phyloP scores from a whole-genome alignment of 345 rosid species.

The Rhodomyrtus tomentosa region DNA sequence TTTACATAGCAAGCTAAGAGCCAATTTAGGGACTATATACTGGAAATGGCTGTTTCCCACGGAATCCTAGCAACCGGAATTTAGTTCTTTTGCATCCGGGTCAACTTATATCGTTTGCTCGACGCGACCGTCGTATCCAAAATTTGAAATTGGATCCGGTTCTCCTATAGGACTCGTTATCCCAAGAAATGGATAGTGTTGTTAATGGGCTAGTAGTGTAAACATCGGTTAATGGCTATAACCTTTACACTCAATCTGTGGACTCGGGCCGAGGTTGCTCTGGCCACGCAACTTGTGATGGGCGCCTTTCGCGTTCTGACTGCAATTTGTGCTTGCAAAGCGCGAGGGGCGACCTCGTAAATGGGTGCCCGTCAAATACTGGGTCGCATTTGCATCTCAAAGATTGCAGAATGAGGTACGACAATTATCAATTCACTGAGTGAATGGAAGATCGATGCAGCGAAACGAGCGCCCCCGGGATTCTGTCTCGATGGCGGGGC shows the following conservation, averaged over 20 bases:
- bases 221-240: background rate
- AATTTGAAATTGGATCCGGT: background rate
- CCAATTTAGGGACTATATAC: background rate
- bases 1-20: background rate
- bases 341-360: background rate
- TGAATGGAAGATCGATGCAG: background rate
- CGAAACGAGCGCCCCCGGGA: background rate
- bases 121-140: background rate
- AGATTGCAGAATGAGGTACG: background rate
- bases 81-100: background rate
- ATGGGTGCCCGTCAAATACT: fast-evolving
- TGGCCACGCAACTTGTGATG: background rate
- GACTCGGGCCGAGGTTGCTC: background rate
- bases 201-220: background rate
- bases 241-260: background rate
- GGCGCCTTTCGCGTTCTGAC: background rate
- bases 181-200: background rate
- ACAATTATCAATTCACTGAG: fast-evolving
- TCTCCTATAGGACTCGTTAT: background rate
- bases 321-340: background rate
- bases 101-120: background rate
- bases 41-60: background rate
- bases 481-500: background rate
- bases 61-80: background rate
- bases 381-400: too few species aligned